Conservation (phyloP, 306 rosid species). For the Luffa acutangula region DNA sequence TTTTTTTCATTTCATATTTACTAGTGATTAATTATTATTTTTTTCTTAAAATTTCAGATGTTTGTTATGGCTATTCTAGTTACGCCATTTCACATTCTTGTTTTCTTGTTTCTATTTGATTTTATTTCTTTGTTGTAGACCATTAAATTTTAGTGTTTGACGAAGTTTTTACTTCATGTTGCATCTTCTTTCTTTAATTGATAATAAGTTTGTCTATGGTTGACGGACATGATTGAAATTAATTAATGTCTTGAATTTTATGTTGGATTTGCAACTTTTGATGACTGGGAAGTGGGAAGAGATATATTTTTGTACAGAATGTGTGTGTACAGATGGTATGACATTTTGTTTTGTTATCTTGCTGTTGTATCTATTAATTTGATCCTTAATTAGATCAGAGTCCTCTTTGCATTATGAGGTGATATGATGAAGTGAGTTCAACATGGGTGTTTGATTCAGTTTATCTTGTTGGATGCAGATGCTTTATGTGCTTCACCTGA, state of each 20-base stretch:
- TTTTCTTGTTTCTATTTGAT: background rate
- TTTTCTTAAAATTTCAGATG: background rate
- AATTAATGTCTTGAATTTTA: background rate
- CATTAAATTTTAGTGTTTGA: background rate
- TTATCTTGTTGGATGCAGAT: slow-evolving; percentile 91
- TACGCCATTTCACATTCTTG: background rate
- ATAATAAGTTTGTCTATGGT: background rate
- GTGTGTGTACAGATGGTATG: background rate
- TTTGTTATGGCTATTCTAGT: background rate
- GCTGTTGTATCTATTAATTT: background rate
- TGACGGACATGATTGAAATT: background rate
- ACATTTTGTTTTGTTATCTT: background rate
- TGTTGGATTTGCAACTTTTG: background rate
- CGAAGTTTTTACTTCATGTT: background rate
- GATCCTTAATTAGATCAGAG: background rate
- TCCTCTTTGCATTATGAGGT: slow-evolving; percentile 11
- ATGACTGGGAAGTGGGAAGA: background rate
- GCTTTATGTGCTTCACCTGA: slow-evolving; percentile 97
- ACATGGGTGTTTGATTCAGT: slow-evolving; percentile 90
- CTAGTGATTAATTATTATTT: background rate
- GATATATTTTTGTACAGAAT: background rate
- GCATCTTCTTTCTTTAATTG: background rate
- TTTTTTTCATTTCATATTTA: background rate
- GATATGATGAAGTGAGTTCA: slow-evolving; percentile 57
- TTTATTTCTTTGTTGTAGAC: background rate